Percentiles rank a stretch among this genome's conserved stretches.
These are phyloP conservation scores for Monosporascus sp. DNA, from an alignment of 2,329 filamentous ascomycete genomes.

Conservation along the genomic window DNA sequence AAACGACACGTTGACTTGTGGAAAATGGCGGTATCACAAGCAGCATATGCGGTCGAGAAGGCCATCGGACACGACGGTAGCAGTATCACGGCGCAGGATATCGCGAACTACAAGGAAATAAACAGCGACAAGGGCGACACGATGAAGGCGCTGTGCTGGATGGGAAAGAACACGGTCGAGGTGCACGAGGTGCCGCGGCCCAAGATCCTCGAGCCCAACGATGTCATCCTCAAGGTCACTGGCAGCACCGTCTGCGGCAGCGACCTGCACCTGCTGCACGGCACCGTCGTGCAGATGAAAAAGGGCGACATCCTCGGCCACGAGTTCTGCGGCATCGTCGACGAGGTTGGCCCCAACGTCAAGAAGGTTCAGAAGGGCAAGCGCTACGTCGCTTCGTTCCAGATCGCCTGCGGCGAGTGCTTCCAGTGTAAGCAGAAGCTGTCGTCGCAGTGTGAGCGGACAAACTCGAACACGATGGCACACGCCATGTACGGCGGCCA, in stretches of 20 bases:
- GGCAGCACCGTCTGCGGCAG: constrained; percentile 56
- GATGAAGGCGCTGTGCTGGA: constrained; percentile 81
- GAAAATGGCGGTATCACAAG: constrained; percentile 58
- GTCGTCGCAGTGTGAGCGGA: constrained; percentile 74
- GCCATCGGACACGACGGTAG: constrained; percentile 63
- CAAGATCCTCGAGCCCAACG: constrained; percentile 64
- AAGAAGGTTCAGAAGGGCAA: constrained; percentile 53
- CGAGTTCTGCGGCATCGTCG: constrained; percentile 54
- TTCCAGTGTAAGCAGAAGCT: constrained; percentile 75
- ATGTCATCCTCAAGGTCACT: constrained; percentile 77
- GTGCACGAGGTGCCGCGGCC: constrained; percentile 66
- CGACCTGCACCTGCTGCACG: constrained; percentile 54
- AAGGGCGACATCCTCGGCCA: constrained; percentile 65
- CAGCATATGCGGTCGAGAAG: constrained; percentile 64
- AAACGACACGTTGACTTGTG: constrained; percentile 1
- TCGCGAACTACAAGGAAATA: constrained; percentile 51
- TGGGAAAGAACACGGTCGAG: constrained; percentile 73
- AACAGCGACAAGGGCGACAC: constrained; percentile 48
- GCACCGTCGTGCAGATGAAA: constrained; percentile 52
- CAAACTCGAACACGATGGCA: constrained; percentile 66
- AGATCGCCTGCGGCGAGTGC: constrained; percentile 71
- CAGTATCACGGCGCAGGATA: constrained; percentile 62
- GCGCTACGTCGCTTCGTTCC: constrained; percentile 79
- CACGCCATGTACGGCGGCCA: constrained; percentile 75
- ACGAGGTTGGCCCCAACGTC: constrained; percentile 50